Conservation (phyloP, 192 early-diverging fungal species). For the Rhizophagus sp. region DNA sequence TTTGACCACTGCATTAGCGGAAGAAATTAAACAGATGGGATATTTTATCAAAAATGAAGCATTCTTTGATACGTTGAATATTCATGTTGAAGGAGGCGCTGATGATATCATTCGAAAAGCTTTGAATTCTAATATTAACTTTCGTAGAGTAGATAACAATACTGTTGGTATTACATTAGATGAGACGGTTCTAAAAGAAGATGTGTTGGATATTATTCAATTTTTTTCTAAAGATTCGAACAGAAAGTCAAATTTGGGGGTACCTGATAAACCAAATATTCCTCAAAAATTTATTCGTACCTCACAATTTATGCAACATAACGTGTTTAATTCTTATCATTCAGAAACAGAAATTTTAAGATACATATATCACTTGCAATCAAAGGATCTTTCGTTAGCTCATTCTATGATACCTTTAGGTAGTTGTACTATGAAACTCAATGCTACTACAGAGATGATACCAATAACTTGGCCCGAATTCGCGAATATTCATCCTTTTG, state of each 20-base stretch:
- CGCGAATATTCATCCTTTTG: conserved; percentile 94
- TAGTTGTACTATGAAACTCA: conserved; percentile 99
- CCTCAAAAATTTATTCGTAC: conserved; percentile 71
- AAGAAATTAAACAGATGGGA: conserved; percentile 71
- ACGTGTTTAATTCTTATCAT: conserved; percentile 94
- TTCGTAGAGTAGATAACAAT: conserved; percentile 75
- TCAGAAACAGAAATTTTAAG: conserved; percentile 99
- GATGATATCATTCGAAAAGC: conserved; percentile 74
- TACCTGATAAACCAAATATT: conserved; percentile 48
- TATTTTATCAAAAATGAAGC: conserved; percentile 78
- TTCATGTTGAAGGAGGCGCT: conserved; percentile 67
- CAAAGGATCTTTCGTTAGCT: conserved; percentile 97
- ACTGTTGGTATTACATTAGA: conserved; percentile 90
- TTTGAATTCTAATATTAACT: conserved; percentile 78
- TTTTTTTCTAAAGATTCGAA: conserved; percentile 70
- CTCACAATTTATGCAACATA: conserved; percentile 80
- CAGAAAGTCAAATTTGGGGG: conserved; percentile 45
- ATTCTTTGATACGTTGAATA: conserved; percentile 96
- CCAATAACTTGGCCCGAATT: conserved; percentile 99
- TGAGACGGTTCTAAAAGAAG: conserved; percentile 84
- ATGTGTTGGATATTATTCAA: conserved; percentile 76
- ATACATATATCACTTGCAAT: conserved; percentile 92
- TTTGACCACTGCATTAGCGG: conserved; percentile 82
- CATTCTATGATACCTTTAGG: conserved; percentile 99
- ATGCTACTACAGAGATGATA: conserved; percentile 99